Percentiles rank a stretch among this genome's conserved stretches.
These are phyloP conservation scores for Suillus hirtellus DNA, from an alignment of 768 basidiomycete species.

Conservation along the genomic window DNA sequence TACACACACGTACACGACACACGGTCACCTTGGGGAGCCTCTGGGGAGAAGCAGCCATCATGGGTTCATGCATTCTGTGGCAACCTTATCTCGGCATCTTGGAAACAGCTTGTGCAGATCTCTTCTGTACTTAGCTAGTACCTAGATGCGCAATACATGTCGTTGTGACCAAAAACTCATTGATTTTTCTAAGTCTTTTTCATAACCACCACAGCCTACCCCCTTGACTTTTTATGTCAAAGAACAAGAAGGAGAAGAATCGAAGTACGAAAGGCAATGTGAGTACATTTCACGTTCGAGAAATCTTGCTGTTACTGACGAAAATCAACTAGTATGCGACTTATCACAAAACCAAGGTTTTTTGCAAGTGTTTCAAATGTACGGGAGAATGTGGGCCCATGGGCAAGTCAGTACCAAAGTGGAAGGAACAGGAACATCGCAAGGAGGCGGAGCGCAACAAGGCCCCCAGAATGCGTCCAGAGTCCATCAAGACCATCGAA, in stretches of 20 bases:
- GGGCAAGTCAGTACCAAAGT: background rate
- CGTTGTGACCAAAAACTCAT: no score
- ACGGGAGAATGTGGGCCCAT: background rate
- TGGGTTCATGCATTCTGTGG: no score
- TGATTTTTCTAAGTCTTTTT: no score
- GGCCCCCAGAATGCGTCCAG: background rate
- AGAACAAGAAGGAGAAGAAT: constrained; percentile 1
- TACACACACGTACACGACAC: no score
- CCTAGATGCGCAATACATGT: no score
- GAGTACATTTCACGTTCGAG: background rate
- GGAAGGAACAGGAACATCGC: background rate
- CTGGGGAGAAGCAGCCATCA: no score
- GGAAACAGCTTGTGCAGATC: no score
- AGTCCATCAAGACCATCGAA: background rate
- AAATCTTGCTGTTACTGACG: background rate
- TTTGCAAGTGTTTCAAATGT: background rate
- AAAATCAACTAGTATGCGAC: background rate
- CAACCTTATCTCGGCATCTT: no score
- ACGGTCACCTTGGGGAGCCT: no score
- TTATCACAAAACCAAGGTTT: background rate
- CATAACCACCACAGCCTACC: no score
- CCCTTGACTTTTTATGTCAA: background rate
- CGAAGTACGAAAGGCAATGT: background rate
- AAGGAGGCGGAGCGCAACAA: background rate
- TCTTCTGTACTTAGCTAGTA: no score